Evolutionary conservation across 257 asterid genomes (phyloP), one percentile per base, ranked within the genome.

Genomic region (Nicotiana sylvestris): DNA sequence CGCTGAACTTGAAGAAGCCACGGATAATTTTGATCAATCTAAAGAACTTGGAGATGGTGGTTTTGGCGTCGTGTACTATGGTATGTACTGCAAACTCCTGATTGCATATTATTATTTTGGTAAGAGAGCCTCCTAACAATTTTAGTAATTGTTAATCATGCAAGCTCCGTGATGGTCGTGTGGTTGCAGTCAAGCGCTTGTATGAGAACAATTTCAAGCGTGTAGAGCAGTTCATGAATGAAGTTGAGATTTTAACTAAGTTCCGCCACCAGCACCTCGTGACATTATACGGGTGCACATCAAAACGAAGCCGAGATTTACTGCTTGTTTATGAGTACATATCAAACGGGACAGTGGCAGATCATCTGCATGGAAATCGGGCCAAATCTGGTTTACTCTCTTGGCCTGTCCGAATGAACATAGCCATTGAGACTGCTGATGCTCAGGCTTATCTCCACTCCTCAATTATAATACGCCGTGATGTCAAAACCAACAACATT

Each of bases 11-110:
- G 95, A 94, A 89, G 92, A 84, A 89, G 98, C 98, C 79, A 95
- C 99, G 0, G 87, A 95, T 67, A 88, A 89, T 84, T 95, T 95
- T 51, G 80, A 90, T 51, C 82, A 83, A 76, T 84, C 93, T 43
- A 90, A 89, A 87, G 94, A 90, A 84, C 96, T 95, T 9, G 97
- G 99, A 43, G 99, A 94, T 68, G 99, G 98, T 82, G 99, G 98
- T 81, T 95, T 89, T 80, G 98, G 99, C 6, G 85, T 90, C 17
- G 97, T 95, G 15, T 95, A 93, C 87, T 87, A 91, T 85, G 98
- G 99, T 95, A 92, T 65, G 89, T 16, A 39, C 46, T 39, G 61
- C 51, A n/a, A 49, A 49, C 82, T 12, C 58, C 37, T 55, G 15
- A 55, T 30, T 78, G 55, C 10, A 77, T 32, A 30, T 9, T 57